Percentiles rank a stretch among this genome's conserved stretches.
phyloP scores from a whole-genome alignment of 2,329 filamentous ascomycete genomes.

The Fusarium luffae region DNA sequence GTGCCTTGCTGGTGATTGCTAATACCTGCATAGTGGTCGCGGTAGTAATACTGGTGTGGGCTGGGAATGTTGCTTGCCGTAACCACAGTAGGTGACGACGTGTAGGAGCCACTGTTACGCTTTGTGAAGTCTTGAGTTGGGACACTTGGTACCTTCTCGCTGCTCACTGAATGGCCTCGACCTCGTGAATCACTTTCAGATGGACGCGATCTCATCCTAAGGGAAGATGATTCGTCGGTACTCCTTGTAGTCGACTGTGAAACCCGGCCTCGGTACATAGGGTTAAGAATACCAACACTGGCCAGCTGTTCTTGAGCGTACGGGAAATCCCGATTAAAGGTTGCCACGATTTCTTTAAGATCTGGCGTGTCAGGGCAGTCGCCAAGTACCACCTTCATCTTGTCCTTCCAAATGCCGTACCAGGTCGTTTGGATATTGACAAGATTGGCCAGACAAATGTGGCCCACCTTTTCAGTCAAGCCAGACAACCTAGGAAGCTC shows the following conservation, averaged over 20 bases:
- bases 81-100: constrained; percentile 64
- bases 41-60: constrained; percentile 67
- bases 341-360: constrained; percentile 76
- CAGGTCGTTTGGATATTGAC: constrained; percentile 85
- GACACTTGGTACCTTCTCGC: constrained; percentile 70
- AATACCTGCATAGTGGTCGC: constrained; percentile 53
- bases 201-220: constrained; percentile 61
- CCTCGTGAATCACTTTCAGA: constrained; percentile 63
- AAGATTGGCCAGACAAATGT: constrained; percentile 84
- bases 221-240: constrained; percentile 60
- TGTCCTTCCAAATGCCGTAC: constrained; percentile 85
- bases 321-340: constrained; percentile 83
- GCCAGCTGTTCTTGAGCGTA: constrained; percentile 78
- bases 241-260: constrained; percentile 69
- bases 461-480: constrained; percentile 84
- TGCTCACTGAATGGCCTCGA: constrained; percentile 70
- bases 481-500: constrained; percentile 87
- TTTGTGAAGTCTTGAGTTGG: constrained; percentile 74
- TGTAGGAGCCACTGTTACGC: constrained; percentile 74
- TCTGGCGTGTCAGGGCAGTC: constrained; percentile 72
- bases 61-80: constrained; percentile 54
- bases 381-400: constrained; percentile 79
- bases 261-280: constrained; percentile 69
- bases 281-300: constrained; percentile 82
- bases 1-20: constrained; percentile 60